phyloP scores from a whole-genome alignment of 768 basidiomycete genomes.

The Phylloporus sp. region DNA sequence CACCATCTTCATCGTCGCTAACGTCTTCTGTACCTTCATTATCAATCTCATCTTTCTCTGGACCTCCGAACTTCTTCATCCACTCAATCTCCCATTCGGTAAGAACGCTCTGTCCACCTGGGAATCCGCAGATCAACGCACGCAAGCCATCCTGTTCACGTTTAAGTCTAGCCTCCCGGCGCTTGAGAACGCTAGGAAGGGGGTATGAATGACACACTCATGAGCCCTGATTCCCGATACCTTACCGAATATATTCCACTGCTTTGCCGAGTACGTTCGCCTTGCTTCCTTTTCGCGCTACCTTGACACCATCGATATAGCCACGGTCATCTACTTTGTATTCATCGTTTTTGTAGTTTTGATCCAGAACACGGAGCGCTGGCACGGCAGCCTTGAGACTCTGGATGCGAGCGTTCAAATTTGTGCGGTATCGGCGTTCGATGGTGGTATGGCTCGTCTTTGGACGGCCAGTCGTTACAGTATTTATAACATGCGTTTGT shows the following conservation, averaged over 20 bases:
- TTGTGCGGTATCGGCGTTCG: constrained; percentile 84
- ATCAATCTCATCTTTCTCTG: constrained; percentile 71
- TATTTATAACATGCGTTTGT: constrained; percentile 21
- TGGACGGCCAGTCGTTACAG: constrained; percentile 18
- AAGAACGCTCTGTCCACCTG: constrained; percentile 68
- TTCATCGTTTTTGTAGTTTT: constrained; percentile 40
- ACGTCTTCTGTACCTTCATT: constrained; percentile 37
- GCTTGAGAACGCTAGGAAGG: constrained; percentile 64
- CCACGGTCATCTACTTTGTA: constrained; percentile 73
- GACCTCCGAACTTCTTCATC: constrained; percentile 69
- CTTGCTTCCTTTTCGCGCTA: constrained; percentile 87
- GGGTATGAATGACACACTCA: constrained; percentile 3
- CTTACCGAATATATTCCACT: constrained; percentile 78
- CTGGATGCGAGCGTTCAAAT: constrained; percentile 83
- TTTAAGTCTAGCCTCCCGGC: constrained; percentile 64
- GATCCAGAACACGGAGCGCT: constrained; percentile 75
- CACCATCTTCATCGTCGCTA: constrained; percentile 43
- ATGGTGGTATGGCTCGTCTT: constrained; percentile 91
- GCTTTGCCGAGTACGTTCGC: constrained; percentile 88
- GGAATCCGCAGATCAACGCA: constrained; percentile 62
- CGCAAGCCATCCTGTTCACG: constrained; percentile 76
- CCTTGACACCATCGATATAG: constrained; percentile 88
- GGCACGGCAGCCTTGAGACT: constrained; percentile 78
- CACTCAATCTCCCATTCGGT: constrained; percentile 77
- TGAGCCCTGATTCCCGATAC: background rate